Percentiles rank a stretch among this genome's conserved stretches.
Conservation (phyloP, 2,329 filamentous ascomycete genomes). For the Paraphoma chrysanthemicola region DNA sequence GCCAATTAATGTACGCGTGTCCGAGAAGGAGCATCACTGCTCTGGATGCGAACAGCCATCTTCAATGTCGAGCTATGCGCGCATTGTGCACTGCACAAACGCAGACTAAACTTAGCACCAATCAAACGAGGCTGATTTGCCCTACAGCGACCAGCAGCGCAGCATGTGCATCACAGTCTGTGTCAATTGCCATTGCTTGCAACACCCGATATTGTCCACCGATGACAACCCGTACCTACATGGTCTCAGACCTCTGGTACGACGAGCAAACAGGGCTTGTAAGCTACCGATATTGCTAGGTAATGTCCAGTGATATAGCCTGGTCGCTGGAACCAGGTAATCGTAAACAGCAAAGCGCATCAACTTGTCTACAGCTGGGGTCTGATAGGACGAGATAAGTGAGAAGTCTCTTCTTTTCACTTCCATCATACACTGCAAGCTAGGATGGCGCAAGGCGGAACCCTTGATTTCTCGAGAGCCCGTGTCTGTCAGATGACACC, state of each 20-base stretch:
- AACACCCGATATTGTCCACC: slow-evolving; percentile 14
- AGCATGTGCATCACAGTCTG: slow-evolving; percentile 44
- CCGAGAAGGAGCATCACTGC: slow-evolving; percentile 26
- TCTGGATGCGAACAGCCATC: slow-evolving; percentile 29
- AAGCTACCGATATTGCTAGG: slow-evolving; percentile 30
- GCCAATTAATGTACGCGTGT: slow-evolving; percentile 43
- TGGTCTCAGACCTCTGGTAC: slow-evolving; percentile 14
- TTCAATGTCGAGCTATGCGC: slow-evolving; percentile 26
- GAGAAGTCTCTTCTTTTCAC: slow-evolving; percentile 19
- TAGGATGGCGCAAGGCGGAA: slow-evolving; percentile 21
- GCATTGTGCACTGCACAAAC: slow-evolving; percentile 21
- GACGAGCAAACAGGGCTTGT: slow-evolving; percentile 16
- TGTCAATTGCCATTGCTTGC: slow-evolving; percentile 31
- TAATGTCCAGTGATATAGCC: slow-evolving; percentile 26
- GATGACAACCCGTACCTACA: slow-evolving; percentile 10
- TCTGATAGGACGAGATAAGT: slow-evolving; percentile 37
- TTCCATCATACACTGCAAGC: slow-evolving; percentile 27
- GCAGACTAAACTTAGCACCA: slow-evolving; percentile 25
- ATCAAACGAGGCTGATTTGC: slow-evolving; percentile 44
- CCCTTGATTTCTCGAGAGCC: slow-evolving; percentile 21
- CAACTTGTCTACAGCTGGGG: slow-evolving; percentile 18
- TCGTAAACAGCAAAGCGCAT: slow-evolving; percentile 18
- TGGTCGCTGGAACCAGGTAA: slow-evolving; percentile 25
- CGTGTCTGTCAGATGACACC: slow-evolving; percentile 22
- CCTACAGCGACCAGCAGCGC: slow-evolving; percentile 30